Evolutionary conservation across 2,329 filamentous ascomycete genomes (phyloP).

Genomic region (Fonsecaea nubica): DNA sequence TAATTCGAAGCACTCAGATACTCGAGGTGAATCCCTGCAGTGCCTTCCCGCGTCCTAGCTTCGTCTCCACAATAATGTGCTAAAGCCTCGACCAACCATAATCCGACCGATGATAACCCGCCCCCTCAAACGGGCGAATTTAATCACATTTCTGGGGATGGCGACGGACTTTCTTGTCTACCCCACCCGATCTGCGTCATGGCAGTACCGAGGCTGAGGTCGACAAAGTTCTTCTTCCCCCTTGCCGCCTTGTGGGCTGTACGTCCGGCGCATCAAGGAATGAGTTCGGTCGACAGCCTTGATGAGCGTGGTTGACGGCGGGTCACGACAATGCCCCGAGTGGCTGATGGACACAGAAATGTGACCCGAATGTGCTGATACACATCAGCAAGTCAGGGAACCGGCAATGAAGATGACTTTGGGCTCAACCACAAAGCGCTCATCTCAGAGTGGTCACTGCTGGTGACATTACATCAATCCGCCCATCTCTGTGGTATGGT

Average conservation of each 20-base stretch:
- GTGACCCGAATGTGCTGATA: background rate
- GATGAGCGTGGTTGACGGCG: background rate
- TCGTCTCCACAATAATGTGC: too few relatives aligned
- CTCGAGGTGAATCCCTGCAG: too few relatives aligned
- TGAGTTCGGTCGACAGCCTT: background rate
- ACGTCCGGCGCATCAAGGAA: background rate
- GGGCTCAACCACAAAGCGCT: background rate
- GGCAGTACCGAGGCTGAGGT: background rate
- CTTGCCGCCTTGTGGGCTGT: background rate
- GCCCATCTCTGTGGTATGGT: background rate
- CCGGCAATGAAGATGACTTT: background rate
- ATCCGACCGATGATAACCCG: constrained; percentile 7
- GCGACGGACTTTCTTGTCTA: background rate
- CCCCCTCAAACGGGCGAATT: constrained; percentile 8
- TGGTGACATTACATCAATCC: background rate
- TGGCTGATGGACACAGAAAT: background rate
- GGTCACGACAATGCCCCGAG: background rate
- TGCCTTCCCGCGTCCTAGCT: too few relatives aligned
- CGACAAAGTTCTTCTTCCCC: background rate
- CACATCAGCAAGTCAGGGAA: background rate
- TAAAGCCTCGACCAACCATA: constrained; percentile 2
- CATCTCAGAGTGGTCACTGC: background rate
- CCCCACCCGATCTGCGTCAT: constrained; percentile 2
- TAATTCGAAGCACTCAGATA: too few relatives aligned
- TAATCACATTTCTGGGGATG: constrained; percentile 1